Base-by-base conservation (phyloP, 73 alveolate genomes). In the Paramecium primaurelia region DNA sequence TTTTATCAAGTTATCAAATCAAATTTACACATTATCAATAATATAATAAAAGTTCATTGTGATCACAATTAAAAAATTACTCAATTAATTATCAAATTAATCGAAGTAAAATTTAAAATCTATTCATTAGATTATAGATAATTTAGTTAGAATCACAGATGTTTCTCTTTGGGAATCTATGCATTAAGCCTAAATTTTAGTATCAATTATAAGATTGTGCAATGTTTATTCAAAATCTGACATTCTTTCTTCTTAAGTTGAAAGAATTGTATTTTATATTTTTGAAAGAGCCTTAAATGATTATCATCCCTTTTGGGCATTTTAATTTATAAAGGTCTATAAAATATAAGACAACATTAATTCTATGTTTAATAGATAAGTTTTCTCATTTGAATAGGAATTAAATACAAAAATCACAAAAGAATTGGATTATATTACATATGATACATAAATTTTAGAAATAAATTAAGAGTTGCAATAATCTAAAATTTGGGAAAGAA, bases 271-370 rank as follows among this genome's bases (percentile, higher is more conserved):
- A 1, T 49, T 25, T 12, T 80, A 25, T 47, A 80, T 80, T 32
- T 80, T 80, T 80, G 91, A 80, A 32, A 80, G 91, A 80, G 91
- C 91, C 32, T 49, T 80, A 14, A 45, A 42, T 80, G 91, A 80
- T 47, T n/a, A 32, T 25, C 91, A 80, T 80, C 91, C 91, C 18
- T 80, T 80, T 80, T 80, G 91, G 91, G 91, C 91, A 45, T 47
- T 16, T 40, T 44, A 80, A 80, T 45, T 80, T 6, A 80, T 80
- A 20, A 34, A 38, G 49, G 18, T 40, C 18, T 80, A 80, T 5
- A 11, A 49, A 47, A 45, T 80, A 1, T 36, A 80, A 22, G 14
- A 40, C 18, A 26, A 18, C 11, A 12, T 9, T 14, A 25, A 38
- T 16, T 28, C 71, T 44, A 80, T 80, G 47, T 32, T 80, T 80